Conservation (phyloP, 345 rosid species). For the Rhizophora mangle region DNA sequence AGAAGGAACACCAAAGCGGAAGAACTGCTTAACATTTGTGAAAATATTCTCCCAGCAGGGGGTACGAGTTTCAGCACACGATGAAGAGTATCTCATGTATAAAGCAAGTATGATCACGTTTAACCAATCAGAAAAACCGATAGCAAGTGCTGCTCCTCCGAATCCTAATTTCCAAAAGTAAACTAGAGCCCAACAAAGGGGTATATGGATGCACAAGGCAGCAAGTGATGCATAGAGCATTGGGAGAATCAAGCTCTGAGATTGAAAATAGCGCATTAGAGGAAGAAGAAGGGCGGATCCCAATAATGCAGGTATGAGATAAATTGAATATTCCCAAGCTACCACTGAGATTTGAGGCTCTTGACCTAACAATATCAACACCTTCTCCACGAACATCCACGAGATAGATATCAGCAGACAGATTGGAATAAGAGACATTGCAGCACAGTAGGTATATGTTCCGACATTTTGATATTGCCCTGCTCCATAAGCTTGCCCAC, state of each 20-base stretch:
- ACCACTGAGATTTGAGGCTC: constrained; percentile 37
- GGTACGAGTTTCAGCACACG: constrained; percentile 36
- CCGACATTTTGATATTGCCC: constrained; percentile 42
- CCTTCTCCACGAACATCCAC: constrained; percentile 46
- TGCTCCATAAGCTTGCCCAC: constrained; percentile 72
- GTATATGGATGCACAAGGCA: constrained; percentile 27
- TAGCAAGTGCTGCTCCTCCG: constrained; percentile 42
- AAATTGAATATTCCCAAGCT: constrained; percentile 32
- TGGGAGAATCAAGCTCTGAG: constrained; percentile 35
- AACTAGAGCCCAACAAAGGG: constrained; percentile 39
- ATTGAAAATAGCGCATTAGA: constrained; percentile 26
- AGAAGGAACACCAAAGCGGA: constrained; percentile 42
- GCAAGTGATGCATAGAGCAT: constrained; percentile 27
- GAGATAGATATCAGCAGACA: constrained; percentile 40
- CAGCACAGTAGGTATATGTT: constrained; percentile 38
- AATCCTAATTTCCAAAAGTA: constrained; percentile 29
- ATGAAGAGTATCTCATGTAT: constrained; percentile 32
- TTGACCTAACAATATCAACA: constrained; percentile 34
- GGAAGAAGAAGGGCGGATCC: constrained; percentile 29
- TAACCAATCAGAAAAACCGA: constrained; percentile 44
- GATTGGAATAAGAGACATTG: constrained; percentile 27
- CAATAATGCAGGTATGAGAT: constrained; percentile 35
- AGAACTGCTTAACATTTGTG: constrained; percentile 28
- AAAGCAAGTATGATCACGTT: constrained; percentile 31
- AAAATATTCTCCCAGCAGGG: constrained; percentile 22